A percentile compares a stretch with the other conserved stretches of the same genome.
These are phyloP conservation scores for Diaporthe sp. DNA, from an alignment of 2,329 filamentous ascomycete genomes.

Conservation along the genomic window DNA sequence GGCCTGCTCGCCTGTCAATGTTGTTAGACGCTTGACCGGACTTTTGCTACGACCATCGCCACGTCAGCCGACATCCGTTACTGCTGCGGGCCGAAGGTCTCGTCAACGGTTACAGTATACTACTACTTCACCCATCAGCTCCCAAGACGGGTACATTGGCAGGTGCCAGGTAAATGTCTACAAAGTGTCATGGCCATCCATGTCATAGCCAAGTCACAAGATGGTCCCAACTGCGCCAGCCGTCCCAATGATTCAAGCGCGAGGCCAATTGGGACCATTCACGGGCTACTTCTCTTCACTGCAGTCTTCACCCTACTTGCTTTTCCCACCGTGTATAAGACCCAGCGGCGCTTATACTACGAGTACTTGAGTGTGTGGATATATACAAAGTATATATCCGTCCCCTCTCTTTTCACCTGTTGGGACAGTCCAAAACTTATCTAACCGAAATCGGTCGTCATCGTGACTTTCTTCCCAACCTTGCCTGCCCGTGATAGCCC, in stretches of 20 bases:
- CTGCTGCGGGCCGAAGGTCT: background rate
- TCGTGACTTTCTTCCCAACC: conserved; percentile 22
- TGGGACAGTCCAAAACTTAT: background rate
- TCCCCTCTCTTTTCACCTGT: background rate
- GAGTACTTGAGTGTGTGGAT: background rate
- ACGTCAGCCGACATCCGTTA: conserved; percentile 1
- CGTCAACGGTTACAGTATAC: background rate
- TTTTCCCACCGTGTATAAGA: conserved; percentile 18
- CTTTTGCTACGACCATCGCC: background rate
- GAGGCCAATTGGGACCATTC: conserved; percentile 1
- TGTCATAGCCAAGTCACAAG: conserved; percentile 22
- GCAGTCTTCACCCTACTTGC: background rate
- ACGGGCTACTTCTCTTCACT: background rate
- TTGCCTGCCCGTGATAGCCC: conserved; percentile 34
- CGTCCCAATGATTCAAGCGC: conserved; percentile 15
- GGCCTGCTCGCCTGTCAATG: background rate
- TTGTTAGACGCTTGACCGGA: background rate
- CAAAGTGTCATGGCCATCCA: background rate
- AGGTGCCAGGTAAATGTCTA: background rate
- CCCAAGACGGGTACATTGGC: background rate
- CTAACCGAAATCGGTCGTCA: conserved; percentile 26
- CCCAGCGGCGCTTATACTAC: conserved; percentile 27
- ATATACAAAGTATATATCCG: background rate
- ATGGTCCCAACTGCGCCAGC: background rate
- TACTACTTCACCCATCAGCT: background rate